These are phyloP conservation scores for Sanghuangporus sanghuang DNA, from an alignment of 1,284 basidiomycete species.

Conservation along the genomic window DNA sequence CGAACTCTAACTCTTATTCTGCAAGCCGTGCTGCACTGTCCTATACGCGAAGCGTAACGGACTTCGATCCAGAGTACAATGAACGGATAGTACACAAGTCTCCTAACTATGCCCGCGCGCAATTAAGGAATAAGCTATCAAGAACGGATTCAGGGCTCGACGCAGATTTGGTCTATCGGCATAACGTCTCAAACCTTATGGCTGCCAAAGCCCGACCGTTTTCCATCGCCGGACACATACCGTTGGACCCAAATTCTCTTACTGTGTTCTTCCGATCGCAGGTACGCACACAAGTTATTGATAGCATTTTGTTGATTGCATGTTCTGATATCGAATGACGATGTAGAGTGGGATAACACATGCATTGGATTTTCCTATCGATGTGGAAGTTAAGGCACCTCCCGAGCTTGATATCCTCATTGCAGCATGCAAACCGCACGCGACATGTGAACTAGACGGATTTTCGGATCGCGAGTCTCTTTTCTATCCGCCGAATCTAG, in stretches of 20 bases:
- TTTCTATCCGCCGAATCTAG: conserved; percentile 67
- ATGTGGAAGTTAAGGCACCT: conserved; percentile 66
- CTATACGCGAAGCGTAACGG: conserved; percentile 29
- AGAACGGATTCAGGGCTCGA: conserved; percentile 31
- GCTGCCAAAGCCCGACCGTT: conserved; percentile 57
- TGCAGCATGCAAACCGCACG: conserved; percentile 64
- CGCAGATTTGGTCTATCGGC: conserved; percentile 49
- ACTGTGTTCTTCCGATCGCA: conserved; percentile 75
- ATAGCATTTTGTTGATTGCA: conserved; percentile 8
- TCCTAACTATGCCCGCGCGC: conserved; percentile 2
- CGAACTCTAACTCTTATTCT: conserved; percentile 5
- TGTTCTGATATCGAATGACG: conserved; percentile 4
- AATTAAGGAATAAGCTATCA: background rate
- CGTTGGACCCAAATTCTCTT: conserved; percentile 60
- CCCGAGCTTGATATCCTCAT: conserved; percentile 77
- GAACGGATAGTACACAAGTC: conserved; percentile 6
- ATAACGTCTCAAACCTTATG: conserved; percentile 52
- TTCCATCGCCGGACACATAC: conserved; percentile 63
- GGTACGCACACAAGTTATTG: conserved; percentile 34
- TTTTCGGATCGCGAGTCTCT: conserved; percentile 59
- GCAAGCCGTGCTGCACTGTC: conserved; percentile 21
- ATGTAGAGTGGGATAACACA: conserved; percentile 69
- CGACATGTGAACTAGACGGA: conserved; percentile 46
- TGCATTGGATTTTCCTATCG: conserved; percentile 75
- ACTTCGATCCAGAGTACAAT: conserved; percentile 40